Base-by-base conservation (phyloP, 2,329 filamentous ascomycete genomes). In the Pestalotiopsis sp. region DNA sequence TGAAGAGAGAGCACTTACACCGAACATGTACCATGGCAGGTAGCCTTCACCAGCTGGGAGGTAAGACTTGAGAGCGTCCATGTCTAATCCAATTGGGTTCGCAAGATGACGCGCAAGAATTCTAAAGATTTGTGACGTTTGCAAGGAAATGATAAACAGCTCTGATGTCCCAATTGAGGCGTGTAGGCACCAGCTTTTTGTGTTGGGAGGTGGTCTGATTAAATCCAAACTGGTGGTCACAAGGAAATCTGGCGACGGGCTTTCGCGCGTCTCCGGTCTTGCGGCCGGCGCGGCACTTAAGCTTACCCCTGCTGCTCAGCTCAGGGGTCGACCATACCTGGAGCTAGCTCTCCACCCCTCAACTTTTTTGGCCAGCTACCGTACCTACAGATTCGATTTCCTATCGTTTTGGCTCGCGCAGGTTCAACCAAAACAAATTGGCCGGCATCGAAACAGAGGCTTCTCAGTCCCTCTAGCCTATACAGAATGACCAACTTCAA, bases 21-120 rank as follows among this genome's bases (percentile, higher is more conserved):
- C 75, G 67, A 88, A 80, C 78, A 90, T 87, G 75, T 89, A 90
- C 73, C 88, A 88, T 27, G 88, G 88, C 68, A 90, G 74, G 70
- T 86, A 81, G 70, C 88, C 88, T 75, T 88, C 83, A 62, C 83
- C 81, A 1, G 79, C 76, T 3, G 87, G 86, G 17, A 83, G 75
- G 61, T 83, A 79, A 25, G 79, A 75, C 68, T 80, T 77, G 67
- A 88, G 56, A 2, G 78, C 70, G 45, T 86, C 84, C 85, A 89
- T 87, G 41, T 61, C 72, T 39, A 31, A 39, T 41, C 3, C 27
- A 62, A 39, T 36, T 36, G 59, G 59, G 31, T 5, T 3, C n/a
- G n/a, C 6, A 52, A 59, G 23, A 13, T 58, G 9, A 13, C 5
- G 3, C 17, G 17, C 23, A 59, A 23, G n/a, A 2, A 7, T 9